phyloP scores from a whole-genome alignment of 2,329 filamentous ascomycete species.

The Phialemoniopsis sp. region DNA sequence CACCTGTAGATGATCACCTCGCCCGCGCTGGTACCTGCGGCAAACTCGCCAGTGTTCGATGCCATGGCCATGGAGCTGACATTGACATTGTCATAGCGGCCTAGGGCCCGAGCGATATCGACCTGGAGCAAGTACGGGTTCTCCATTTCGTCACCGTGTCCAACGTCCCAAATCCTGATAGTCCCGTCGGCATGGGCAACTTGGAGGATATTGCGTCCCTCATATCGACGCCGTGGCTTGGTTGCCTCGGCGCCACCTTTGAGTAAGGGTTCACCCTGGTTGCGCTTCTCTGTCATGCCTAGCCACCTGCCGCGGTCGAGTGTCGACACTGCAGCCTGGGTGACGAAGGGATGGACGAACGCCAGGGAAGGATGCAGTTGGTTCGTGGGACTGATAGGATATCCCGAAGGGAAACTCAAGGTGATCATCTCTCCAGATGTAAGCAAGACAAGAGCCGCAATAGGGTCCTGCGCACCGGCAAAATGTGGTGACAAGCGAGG shows the following conservation, averaged over 20 bases:
- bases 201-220: constrained; percentile 78
- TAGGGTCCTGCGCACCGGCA: constrained; percentile 81
- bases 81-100: constrained; percentile 71
- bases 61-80: constrained; percentile 78
- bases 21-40: constrained; percentile 75
- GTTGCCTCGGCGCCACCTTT: constrained; percentile 73
- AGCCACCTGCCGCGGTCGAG: constrained; percentile 82
- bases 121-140: constrained; percentile 79
- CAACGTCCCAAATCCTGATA: constrained; percentile 88
- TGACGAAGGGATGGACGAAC: constrained; percentile 87
- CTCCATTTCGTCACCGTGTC: constrained; percentile 89
- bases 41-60: constrained; percentile 77
- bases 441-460: constrained; percentile 75
- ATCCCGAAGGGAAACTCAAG: constrained; percentile 86
- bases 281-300: constrained; percentile 79
- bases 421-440: constrained; percentile 87
- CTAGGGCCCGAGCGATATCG: constrained; percentile 78
- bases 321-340: constrained; percentile 64
- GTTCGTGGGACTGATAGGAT: constrained; percentile 87
- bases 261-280: constrained; percentile 72
- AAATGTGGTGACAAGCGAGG: constrained; percentile 83
- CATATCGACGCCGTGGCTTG: constrained; percentile 70
- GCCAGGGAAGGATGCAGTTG: constrained; percentile 84
- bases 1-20: constrained; percentile 85
- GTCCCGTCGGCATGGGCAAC: constrained; percentile 89